Evolutionary conservation across 2,329 filamentous ascomycete genomes (phyloP).

Genomic region (Plectosphaerella plurivora): DNA sequence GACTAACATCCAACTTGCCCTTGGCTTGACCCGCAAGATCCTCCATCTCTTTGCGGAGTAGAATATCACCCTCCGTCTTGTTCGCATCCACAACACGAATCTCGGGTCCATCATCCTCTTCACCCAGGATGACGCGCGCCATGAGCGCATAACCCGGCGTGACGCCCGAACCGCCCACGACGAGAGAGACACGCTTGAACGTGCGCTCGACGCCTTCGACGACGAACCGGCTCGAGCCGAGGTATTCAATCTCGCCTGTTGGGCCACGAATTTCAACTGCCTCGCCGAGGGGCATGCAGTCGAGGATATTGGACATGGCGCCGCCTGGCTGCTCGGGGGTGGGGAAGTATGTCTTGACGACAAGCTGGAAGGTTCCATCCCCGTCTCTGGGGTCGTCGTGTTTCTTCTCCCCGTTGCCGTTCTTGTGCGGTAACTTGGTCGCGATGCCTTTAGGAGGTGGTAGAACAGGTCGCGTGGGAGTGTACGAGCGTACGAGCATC

Average conservation of each 20-base stretch:
- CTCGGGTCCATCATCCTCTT: constrained; percentile 21
- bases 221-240: constrained; percentile 38
- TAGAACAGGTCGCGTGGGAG: constrained; percentile 41
- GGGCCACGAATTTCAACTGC: constrained; percentile 48
- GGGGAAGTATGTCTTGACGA: constrained; percentile 48
- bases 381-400: constrained; percentile 17
- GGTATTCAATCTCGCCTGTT: constrained; percentile 44
- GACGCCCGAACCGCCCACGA: constrained; percentile 46
- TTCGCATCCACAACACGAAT: constrained; percentile 43
- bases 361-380: constrained; percentile 41
- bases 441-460: constrained; percentile 7
- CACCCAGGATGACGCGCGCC: constrained; percentile 29
- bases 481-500: constrained; percentile 46
- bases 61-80: constrained; percentile 39
- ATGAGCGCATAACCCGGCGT: constrained; percentile 48
- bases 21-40: constrained; percentile 28
- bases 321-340: constrained; percentile 41
- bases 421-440: neutral
- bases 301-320: constrained; percentile 48
- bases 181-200: constrained; percentile 40
- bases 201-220: constrained; percentile 33
- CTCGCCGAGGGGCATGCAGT: constrained; percentile 41
- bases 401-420: neutral
- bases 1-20: constrained; percentile 36
- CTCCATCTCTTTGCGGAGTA: constrained; percentile 37